Conservation (phyloP, 805 yeast species). For the Candida endomychidarum region DNA sequence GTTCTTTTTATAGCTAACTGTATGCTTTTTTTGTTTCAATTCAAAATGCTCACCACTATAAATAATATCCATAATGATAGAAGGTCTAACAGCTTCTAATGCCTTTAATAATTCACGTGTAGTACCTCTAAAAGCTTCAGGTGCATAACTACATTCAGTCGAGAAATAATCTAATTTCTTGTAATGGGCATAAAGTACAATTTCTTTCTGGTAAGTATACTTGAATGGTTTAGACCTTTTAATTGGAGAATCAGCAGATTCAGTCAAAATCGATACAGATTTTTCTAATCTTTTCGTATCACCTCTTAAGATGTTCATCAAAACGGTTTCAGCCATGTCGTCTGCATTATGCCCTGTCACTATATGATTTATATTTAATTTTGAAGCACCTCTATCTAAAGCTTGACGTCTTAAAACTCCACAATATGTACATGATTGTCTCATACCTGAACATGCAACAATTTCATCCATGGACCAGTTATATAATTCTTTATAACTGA, state of each 20-base stretch:
- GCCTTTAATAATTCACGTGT: constrained; percentile 91
- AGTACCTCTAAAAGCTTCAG: constrained; percentile 97
- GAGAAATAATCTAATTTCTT: constrained; percentile 93
- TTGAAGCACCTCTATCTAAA: constrained; percentile 90
- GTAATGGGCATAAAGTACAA: constrained; percentile 95
- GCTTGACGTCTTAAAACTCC: constrained; percentile 98
- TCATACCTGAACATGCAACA: constrained; percentile 88
- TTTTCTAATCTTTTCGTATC: constrained; percentile 90
- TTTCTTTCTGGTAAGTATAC: constrained; percentile 94
- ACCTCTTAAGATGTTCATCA: constrained; percentile 94
- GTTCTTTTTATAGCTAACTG: constrained; percentile 34
- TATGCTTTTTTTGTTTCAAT: constrained; percentile 56
- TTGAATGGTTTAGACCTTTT: constrained; percentile 95
- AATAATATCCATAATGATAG: constrained; percentile 91
- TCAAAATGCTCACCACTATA: constrained; percentile 88
- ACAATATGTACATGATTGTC: constrained; percentile 96
- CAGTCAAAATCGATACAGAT: constrained; percentile 83
- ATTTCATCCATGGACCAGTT: constrained; percentile 99
- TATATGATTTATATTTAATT: constrained; percentile 80
- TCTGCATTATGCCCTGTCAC: constrained; percentile 99
- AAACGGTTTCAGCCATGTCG: constrained; percentile 97
- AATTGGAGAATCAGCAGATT: constrained; percentile 80
- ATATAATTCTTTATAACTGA: constrained; percentile 84
- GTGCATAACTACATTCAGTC: constrained; percentile 97
- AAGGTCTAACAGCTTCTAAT: constrained; percentile 85